phyloP scores from a whole-genome alignment of 2,329 filamentous ascomycete genomes.

The Talaromyces pinophilus region DNA sequence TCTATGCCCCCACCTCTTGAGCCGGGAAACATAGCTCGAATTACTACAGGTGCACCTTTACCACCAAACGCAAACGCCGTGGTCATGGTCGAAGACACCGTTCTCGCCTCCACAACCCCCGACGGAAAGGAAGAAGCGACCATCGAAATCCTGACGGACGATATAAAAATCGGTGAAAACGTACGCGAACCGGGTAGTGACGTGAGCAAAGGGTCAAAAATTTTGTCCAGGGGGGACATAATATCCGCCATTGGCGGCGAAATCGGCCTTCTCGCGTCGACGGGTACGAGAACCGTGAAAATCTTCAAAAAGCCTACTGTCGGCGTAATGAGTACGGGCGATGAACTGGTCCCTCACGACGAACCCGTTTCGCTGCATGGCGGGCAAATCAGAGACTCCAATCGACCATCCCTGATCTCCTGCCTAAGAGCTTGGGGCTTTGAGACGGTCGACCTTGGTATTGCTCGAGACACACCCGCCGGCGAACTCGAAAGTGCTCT shows the following conservation, averaged over 20 bases:
- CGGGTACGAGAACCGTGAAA: constrained; percentile 70
- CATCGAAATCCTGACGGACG: constrained; percentile 79
- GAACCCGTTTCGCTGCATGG: constrained; percentile 61
- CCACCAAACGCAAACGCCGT: constrained; percentile 87
- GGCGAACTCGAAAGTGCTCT: constrained; percentile 75
- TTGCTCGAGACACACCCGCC: constrained; percentile 61
- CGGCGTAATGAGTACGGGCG: constrained; percentile 88
- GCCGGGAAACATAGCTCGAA: constrained; percentile 77
- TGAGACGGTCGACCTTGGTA: constrained; percentile 79
- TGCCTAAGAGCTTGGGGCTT: constrained; percentile 75
- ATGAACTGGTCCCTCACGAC: constrained; percentile 82
- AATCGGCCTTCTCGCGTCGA: constrained; percentile 83
- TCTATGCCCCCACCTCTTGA: constrained; percentile 63
- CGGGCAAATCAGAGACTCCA: constrained; percentile 91
- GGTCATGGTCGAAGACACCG: constrained; percentile 95
- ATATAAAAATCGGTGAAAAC: constrained; percentile 77
- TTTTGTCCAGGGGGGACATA: constrained; percentile 76
- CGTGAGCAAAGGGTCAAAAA: constrained; percentile 66
- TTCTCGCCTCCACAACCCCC: constrained; percentile 71
- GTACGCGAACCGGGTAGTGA: constrained; percentile 90
- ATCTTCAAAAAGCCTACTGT: constrained; percentile 76
- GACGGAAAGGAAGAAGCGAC: constrained; percentile 83
- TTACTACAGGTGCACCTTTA: constrained; percentile 91
- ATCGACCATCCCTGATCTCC: constrained; percentile 81
- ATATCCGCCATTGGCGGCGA: constrained; percentile 87